Percentiles rank a stretch among this genome's conserved stretches.
These are phyloP conservation scores for Microbotryum saponariae DNA, from an alignment of 1,284 basidiomycete genomes.

Conservation along the genomic window DNA sequence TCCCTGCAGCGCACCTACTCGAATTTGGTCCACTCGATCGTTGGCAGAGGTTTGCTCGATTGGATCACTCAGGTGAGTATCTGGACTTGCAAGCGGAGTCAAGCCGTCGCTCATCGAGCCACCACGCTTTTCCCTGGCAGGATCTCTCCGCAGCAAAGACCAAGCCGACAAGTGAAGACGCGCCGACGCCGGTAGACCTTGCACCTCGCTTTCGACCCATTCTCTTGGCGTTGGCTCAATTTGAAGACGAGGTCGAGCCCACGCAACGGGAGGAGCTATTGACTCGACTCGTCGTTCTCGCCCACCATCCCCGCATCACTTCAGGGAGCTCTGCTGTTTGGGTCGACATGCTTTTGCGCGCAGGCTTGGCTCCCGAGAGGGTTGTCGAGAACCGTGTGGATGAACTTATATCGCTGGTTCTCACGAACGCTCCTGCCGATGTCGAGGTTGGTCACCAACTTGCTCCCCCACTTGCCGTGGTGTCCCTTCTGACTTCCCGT, in stretches of 20 bases:
- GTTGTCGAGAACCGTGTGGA: conserved; percentile 52
- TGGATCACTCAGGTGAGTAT: conserved; percentile 18
- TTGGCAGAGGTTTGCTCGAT: conserved; percentile 49
- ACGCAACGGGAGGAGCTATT: conserved; percentile 19
- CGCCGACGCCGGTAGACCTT: conserved; percentile 16
- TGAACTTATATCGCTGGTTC: conserved; percentile 45
- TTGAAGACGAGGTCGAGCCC: conserved; percentile 5
- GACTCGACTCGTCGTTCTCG: conserved; percentile 52
- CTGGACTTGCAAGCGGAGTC: too few species aligned
- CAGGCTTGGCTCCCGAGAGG: conserved; percentile 58
- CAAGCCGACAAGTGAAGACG: conserved; percentile 10
- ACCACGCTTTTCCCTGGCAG: too few species aligned
- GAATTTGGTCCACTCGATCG: conserved; percentile 49
- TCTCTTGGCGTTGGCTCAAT: conserved; percentile 17
- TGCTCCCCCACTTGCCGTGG: not conserved
- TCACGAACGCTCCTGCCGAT: not conserved
- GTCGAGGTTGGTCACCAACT: conserved; percentile 3
- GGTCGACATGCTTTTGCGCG: conserved; percentile 72
- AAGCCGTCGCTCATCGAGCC: too few species aligned
- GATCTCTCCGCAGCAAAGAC: not conserved
- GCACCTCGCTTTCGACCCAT: conserved; percentile 22
- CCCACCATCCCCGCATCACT: conserved; percentile 56
- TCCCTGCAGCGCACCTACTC: conserved; percentile 44
- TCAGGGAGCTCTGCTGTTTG: conserved; percentile 45
- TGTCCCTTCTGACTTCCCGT: not conserved